Percentiles rank a stretch among this genome's conserved stretches.
These are phyloP conservation scores for Cucurbita pepo DNA, from an alignment of 306 rosid genomes.

Conservation along the genomic window DNA sequence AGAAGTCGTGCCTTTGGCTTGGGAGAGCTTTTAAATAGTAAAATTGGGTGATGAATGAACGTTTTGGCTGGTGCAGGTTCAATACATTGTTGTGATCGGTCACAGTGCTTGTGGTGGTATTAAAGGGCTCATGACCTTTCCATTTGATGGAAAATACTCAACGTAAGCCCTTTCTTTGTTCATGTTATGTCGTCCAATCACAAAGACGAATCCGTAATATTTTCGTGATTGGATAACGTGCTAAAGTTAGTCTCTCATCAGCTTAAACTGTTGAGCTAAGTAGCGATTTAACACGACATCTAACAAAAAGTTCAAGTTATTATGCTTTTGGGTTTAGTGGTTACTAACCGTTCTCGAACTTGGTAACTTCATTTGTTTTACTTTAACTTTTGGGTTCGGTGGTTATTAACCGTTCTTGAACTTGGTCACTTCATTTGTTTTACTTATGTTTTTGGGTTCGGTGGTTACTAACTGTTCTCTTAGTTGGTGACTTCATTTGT, in stretches of 20 bases:
- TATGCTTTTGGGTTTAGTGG: too few species aligned
- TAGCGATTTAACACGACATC: too few species aligned
- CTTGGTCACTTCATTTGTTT: too few species aligned
- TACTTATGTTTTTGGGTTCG: too few species aligned
- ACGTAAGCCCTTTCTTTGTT: slow-evolving; percentile 26
- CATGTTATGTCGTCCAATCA: not conserved
- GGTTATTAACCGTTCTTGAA: too few species aligned
- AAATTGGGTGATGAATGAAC: not conserved
- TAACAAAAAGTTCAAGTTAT: too few species aligned
- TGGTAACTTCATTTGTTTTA: too few species aligned
- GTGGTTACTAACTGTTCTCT: too few species aligned
- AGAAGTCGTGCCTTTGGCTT: not conserved
- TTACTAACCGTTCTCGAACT: too few species aligned
- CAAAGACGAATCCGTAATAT: not conserved
- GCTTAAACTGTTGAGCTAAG: too few species aligned
- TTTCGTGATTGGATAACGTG: not conserved
- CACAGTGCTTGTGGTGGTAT: slow-evolving; percentile 97
- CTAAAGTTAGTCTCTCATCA: not conserved
- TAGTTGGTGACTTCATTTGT: too few species aligned
- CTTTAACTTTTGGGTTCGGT: too few species aligned
- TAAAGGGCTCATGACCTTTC: slow-evolving; percentile 65
- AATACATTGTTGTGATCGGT: slow-evolving; percentile 54
- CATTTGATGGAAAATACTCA: slow-evolving; percentile 41
- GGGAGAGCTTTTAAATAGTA: not conserved
- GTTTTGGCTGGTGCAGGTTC: slow-evolving; percentile 25